Percentiles rank a stretch among this genome's conserved stretches.
Conservation (phyloP, 345 rosid genomes). For the Salix udensis region DNA sequence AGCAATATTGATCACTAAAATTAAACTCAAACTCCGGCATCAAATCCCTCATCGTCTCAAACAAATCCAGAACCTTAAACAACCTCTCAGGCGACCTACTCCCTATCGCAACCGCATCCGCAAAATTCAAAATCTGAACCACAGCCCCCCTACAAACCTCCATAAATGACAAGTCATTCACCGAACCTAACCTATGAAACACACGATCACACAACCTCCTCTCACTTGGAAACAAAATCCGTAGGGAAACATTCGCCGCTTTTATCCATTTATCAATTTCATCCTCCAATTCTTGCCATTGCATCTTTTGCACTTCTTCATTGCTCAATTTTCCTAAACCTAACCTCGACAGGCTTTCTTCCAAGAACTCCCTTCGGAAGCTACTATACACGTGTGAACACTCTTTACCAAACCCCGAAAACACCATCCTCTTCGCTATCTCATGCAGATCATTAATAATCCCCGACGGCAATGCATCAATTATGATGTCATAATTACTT, state of each 20-base stretch:
- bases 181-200: conserved; percentile 60
- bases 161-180: conserved; percentile 82
- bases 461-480: conserved; percentile 83
- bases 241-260: conserved; percentile 62
- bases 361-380: conserved; percentile 74
- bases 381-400: conserved; percentile 76
- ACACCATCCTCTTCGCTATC: conserved; percentile 86
- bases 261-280: conserved; percentile 88
- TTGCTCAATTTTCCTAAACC: conserved; percentile 71
- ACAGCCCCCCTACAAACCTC: conserved; percentile 84
- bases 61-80: conserved; percentile 79
- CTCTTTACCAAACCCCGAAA: conserved; percentile 64
- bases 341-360: conserved; percentile 71
- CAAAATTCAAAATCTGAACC: conserved; percentile 70
- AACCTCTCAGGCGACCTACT: conserved; percentile 80
- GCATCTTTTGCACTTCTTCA: conserved; percentile 75
- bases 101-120: conserved; percentile 66
- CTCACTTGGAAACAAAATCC: conserved; percentile 87
- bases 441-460: conserved; percentile 75
- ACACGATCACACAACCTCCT: conserved; percentile 88
- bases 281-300: conserved; percentile 75
- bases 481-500: conserved; percentile 64
- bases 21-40: conserved; percentile 68
- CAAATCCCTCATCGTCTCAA: conserved; percentile 74
- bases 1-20: conserved; percentile 73